These are phyloP conservation scores for Geopyxis carbonaria DNA, from an alignment of 495 filamentous ascomycete species.

Conservation along the genomic window DNA sequence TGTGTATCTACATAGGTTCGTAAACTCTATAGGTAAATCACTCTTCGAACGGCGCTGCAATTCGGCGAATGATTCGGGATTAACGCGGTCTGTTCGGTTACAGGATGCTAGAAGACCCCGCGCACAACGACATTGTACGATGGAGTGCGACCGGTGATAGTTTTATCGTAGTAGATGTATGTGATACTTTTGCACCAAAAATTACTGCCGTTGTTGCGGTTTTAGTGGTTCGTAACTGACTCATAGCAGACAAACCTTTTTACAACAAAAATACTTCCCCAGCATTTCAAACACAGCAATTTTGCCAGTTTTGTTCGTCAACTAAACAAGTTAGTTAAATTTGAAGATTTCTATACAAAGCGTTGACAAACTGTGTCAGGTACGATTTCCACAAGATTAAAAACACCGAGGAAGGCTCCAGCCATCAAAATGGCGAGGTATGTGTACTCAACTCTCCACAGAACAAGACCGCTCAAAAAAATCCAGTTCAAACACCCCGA, in stretches of 20 bases:
- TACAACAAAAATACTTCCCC: slow-evolving; percentile 89
- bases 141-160: slow-evolving; percentile 92
- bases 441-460: slow-evolving; percentile 24
- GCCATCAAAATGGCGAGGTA: slow-evolving; percentile 82
- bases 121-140: slow-evolving; percentile 79
- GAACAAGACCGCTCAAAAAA: slow-evolving; percentile 29
- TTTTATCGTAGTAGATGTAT: slow-evolving; percentile 93
- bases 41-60: slow-evolving; percentile 4
- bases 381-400: slow-evolving; percentile 94
- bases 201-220: no score
- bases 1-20: slow-evolving; percentile 56
- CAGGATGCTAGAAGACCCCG: slow-evolving; percentile 94
- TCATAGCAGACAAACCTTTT: slow-evolving; percentile 78
- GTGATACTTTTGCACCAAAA: no score
- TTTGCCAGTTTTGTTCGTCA: slow-evolving; percentile 98
- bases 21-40: slow-evolving; percentile 87
- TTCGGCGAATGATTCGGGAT: slow-evolving; percentile 1
- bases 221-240: slow-evolving; percentile 1
- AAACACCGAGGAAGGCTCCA: slow-evolving; percentile 82
- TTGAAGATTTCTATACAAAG: background rate
- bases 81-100: slow-evolving; percentile 3
- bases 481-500: slow-evolving; percentile 99
- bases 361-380: slow-evolving; percentile 11
- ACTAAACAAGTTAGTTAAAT: slow-evolving; percentile 60
- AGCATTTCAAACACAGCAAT: slow-evolving; percentile 99